Evolutionary conservation across 768 basidiomycete genomes (phyloP), one percentile per base, ranked within the genome.

Genomic region (Basidioascus undulatus): DNA sequence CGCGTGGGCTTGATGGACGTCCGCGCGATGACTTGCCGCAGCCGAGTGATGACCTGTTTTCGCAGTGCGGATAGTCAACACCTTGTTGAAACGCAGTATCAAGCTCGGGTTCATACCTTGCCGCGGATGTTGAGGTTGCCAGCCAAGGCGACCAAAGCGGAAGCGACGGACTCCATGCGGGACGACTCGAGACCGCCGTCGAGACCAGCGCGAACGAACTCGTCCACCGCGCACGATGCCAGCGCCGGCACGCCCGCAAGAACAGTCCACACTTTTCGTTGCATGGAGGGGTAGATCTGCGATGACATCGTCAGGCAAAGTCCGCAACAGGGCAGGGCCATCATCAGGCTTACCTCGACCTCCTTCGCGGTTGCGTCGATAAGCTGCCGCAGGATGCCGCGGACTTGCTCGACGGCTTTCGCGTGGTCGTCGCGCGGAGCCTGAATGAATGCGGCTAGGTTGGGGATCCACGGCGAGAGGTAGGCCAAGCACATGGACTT

Each of bases 401-500:
- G 70, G 18, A 87, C 60, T 47, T 74, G 67, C 10, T 76, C 71
- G 8, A 72, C 75, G 1, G 76, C 74, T 23, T 71, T 68, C 40
- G 79, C 76, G 43, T 69, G 78, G 25, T 76, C 60, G n/a, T 66
- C 51, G 47, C 66, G 66, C 3, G 72, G 68, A 1, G 81, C 73
- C 48, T 75, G 74, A 21, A 69, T 67, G 47, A 79, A 86, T 12
- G 62, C 56, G 3, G 68, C 63, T 2, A 92, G 62, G 51, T 87
- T 86, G 54, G 68, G 72, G 32, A 89, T 68, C 86, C 84, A 92
- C 3, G 86, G 83, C 31, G 68, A 71, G 64, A 89, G 66, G 52
- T 83, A 86, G 44, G 76, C 71, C 18, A 87, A 55, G 51, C 74
- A 82, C 44, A 66, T 69, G 31, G 79, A 70, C 30, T 74, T 72